Percentiles rank a stretch among this genome's conserved stretches.
Conservation (phyloP, 2,329 filamentous ascomycete species). For the Diplocarpon rosae region DNA sequence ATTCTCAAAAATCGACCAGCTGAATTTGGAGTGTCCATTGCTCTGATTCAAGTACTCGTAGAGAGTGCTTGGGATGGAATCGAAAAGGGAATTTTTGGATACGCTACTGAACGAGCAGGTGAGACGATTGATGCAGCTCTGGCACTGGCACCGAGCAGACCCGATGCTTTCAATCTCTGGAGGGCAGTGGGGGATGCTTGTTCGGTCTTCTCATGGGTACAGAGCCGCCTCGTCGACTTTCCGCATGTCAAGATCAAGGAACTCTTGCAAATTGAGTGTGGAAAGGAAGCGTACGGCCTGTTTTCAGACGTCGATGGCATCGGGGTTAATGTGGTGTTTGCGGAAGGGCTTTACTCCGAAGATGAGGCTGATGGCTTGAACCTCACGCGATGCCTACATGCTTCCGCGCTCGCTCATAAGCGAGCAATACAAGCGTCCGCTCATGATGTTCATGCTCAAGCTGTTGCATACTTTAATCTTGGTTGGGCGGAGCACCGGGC, state of each 20-base stretch:
- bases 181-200: constrained; percentile 85
- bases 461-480: constrained; percentile 94
- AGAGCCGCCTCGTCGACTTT: constrained; percentile 52
- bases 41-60: constrained; percentile 76
- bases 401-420: constrained; percentile 77
- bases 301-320: constrained; percentile 61
- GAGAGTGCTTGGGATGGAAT: constrained; percentile 70
- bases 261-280: constrained; percentile 44
- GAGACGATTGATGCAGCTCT: constrained; percentile 59
- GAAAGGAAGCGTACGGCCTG: constrained; percentile 44
- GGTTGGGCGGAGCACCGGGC: constrained; percentile 88
- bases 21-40: constrained; percentile 81
- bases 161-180: constrained; percentile 86
- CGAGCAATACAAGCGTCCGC: constrained; percentile 64
- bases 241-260: constrained; percentile 45
- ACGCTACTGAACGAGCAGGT: constrained; percentile 59
- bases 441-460: constrained; percentile 73
- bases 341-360: constrained; percentile 25
- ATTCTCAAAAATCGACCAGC: constrained; percentile 57
- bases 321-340: constrained; percentile 30
- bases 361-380: constrained; percentile 29
- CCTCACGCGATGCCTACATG: constrained; percentile 51
- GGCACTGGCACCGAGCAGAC: constrained; percentile 46
- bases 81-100: constrained; percentile 77
- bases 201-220: constrained; percentile 70